These are phyloP conservation scores for Geotrichum histeridarum DNA, from an alignment of 1,139 yeast species.

Conservation along the genomic window DNA sequence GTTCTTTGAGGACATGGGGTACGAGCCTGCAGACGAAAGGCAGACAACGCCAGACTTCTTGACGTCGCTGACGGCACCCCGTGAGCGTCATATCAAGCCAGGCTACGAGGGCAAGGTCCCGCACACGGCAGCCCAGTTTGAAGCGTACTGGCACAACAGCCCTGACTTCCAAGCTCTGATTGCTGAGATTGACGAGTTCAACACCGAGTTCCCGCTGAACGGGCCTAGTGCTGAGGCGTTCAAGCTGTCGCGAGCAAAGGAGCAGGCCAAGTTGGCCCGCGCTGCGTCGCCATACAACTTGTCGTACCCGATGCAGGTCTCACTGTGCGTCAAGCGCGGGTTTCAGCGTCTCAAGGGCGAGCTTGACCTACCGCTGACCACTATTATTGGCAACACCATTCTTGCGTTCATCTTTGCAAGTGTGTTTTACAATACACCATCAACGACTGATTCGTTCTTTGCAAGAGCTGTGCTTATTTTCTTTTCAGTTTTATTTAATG, in stretches of 20 bases:
- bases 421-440: constrained; percentile 59
- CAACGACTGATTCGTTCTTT: constrained; percentile 52
- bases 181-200: constrained; percentile 42
- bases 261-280: constrained; percentile 49
- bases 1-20: constrained; percentile 64
- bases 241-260: constrained; percentile 51
- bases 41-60: constrained; percentile 84
- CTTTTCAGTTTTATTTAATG: constrained; percentile 72
- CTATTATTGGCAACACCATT: constrained; percentile 56
- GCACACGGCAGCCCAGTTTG: constrained; percentile 63
- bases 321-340: constrained; percentile 57
- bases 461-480: constrained; percentile 68
- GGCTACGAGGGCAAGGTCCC: constrained; percentile 66
- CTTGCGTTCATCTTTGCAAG: constrained; percentile 73
- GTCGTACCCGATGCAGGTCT: constrained; percentile 59
- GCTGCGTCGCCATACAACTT: constrained; percentile 60
- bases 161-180: constrained; percentile 44
- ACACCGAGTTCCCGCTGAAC: constrained; percentile 26
- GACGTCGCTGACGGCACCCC: constrained; percentile 72
- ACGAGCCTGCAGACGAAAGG: constrained; percentile 60
- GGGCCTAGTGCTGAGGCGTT: constrained; percentile 34
- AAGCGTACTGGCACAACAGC: constrained; percentile 57
- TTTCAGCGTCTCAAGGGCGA: constrained; percentile 61
- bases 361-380: constrained; percentile 56
- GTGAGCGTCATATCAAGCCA: constrained; percentile 51